Evolutionary conservation across 129 eudicot genomes (phyloP).

Genomic region (Pseudognaphalium luteoalbum): DNA sequence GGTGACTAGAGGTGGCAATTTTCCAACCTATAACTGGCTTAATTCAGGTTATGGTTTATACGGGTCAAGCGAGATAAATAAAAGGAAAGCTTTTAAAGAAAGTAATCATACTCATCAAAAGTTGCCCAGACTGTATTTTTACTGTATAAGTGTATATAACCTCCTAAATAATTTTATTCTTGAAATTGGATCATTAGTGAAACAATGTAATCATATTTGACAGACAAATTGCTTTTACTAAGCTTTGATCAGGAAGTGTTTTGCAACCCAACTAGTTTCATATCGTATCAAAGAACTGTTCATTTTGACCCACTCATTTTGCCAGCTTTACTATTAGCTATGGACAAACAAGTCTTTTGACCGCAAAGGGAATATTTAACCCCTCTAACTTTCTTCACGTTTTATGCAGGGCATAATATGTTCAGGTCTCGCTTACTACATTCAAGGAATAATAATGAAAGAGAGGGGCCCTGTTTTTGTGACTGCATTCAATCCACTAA

Average conservation of each 20-base stretch:
- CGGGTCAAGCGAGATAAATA: not conserved
- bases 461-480: constrained; percentile 85
- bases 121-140: not conserved
- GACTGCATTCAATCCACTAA: constrained; percentile 78
- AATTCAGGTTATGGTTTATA: not conserved
- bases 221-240: not conserved
- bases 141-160: not conserved
- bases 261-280: not conserved
- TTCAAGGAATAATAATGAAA: constrained; percentile 84
- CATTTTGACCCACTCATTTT: not conserved
- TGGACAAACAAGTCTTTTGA: not conserved
- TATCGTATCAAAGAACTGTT: not conserved
- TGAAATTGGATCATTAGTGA: not conserved
- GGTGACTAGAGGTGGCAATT: constrained; percentile 3
- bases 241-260: not conserved
- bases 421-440: constrained; percentile 84
- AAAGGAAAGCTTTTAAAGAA: not conserved
- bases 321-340: not conserved
- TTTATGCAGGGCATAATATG: constrained; percentile 72
- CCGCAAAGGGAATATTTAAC: not conserved
- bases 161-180: not conserved
- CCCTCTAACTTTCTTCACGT: not conserved
- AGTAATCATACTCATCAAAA: not conserved
- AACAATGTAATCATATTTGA: not conserved
- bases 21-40: not conserved